These are phyloP conservation scores for Calonectria multiphialidica DNA, from an alignment of 2,329 filamentous ascomycete species.

Conservation along the genomic window DNA sequence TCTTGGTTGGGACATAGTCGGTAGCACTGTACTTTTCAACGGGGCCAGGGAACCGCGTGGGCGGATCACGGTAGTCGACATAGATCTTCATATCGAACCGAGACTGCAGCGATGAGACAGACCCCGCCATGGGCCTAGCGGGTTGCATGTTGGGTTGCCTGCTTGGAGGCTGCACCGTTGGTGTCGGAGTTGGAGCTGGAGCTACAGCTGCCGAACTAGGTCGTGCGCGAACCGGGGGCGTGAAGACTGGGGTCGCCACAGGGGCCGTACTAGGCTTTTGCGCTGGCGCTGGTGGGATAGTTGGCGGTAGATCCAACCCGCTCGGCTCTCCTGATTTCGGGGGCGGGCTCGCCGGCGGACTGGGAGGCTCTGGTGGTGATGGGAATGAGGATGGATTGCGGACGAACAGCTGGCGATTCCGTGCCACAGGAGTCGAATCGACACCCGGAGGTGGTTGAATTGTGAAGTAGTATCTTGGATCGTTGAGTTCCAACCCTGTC, in stretches of 20 bases:
- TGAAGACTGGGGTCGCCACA: neutral
- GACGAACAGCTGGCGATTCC: neutral
- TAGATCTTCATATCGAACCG: neutral
- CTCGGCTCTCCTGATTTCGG: neutral
- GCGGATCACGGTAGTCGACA: neutral
- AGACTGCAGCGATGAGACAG: neutral
- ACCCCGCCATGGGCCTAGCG: neutral
- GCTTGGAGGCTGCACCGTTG: neutral
- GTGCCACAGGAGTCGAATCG: neutral
- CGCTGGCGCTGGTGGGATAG: neutral
- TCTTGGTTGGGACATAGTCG: neutral
- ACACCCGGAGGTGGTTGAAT: neutral
- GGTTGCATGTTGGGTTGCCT: neutral
- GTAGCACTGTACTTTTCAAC: neutral
- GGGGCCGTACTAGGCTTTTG: neutral
- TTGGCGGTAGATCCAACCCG: neutral
- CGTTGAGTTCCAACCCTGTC: neutral
- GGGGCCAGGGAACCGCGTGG: neutral
- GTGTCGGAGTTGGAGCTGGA: neutral
- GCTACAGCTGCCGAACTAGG: neutral
- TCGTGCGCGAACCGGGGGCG: neutral
- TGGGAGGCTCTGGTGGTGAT: neutral
- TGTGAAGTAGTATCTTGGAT: neutral
- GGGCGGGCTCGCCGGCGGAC: neutral
- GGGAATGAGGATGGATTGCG: neutral